These are phyloP conservation scores for Daldinia vernicosa DNA, from an alignment of 495 filamentous ascomycete species.

Conservation along the genomic window DNA sequence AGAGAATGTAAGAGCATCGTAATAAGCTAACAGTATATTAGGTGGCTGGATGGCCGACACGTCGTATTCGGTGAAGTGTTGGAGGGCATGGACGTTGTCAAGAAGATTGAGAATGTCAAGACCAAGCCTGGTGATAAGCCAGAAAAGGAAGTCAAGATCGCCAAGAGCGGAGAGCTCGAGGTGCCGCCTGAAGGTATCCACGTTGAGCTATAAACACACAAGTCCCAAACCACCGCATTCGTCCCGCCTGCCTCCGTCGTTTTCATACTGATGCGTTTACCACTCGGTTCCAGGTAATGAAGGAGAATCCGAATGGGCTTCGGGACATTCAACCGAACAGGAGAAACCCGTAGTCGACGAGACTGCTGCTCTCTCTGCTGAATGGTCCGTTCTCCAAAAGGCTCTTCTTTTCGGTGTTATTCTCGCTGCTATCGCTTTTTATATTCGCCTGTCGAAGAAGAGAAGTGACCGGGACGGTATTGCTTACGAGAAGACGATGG, in stretches of 20 bases:
- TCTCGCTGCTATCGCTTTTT: conserved; percentile 46
- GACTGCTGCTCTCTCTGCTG: conserved; percentile 34
- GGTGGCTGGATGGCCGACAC: conserved; percentile 89
- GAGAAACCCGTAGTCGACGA: conserved; percentile 25
- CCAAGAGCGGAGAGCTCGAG: conserved; percentile 91
- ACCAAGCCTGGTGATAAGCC: conserved; percentile 82
- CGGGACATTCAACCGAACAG: conserved; percentile 40
- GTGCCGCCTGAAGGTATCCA: conserved; percentile 97
- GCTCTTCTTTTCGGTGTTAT: conserved; percentile 52
- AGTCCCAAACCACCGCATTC: conserved; percentile 26
- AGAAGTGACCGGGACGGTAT: conserved; percentile 25
- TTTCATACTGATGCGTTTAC: conserved; percentile 47
- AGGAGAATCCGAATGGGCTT: conserved; percentile 44
- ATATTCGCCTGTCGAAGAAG: conserved; percentile 45
- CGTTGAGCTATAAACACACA: conserved; percentile 80
- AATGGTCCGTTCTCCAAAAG: conserved; percentile 50
- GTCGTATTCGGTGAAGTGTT: conserved; percentile 93
- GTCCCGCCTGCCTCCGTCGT: conserved; percentile 36
- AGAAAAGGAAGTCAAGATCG: conserved; percentile 79
- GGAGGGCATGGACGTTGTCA: conserved; percentile 90
- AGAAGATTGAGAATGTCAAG: conserved; percentile 81
- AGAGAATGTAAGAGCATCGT: conserved; percentile 1
- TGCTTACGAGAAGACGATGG: conserved; percentile 43
- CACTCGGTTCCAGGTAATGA: conserved; percentile 38
- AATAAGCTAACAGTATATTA: conserved; percentile 46